These are phyloP conservation scores for Iris pallida DNA, from an alignment of 116 monocot genomes.

Conservation along the genomic window DNA sequence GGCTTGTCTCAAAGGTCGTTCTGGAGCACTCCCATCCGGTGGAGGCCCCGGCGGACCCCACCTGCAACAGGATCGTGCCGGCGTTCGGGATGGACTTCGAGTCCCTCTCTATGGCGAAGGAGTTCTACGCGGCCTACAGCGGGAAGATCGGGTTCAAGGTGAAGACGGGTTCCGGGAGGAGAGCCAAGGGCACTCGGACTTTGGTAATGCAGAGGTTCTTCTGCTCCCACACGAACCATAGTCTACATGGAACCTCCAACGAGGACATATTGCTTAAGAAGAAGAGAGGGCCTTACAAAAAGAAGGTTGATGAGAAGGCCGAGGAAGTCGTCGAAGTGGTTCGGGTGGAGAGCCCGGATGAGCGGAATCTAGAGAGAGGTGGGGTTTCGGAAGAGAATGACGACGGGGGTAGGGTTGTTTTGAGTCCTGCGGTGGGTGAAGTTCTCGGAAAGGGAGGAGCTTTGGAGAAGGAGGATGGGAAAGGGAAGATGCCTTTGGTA, in stretches of 20 bases:
- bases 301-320: slow-evolving; percentile 19
- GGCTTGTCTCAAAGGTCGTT: slow-evolving; percentile 39
- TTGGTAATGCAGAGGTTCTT: slow-evolving; percentile 51
- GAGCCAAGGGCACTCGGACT: slow-evolving; percentile 29
- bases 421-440: not conserved
- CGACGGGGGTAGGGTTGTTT: not conserved
- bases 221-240: slow-evolving; percentile 33
- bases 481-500: slow-evolving; percentile 17
- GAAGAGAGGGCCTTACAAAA: slow-evolving; percentile 33
- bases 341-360: slow-evolving; percentile 13
- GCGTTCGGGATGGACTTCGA: slow-evolving; percentile 48
- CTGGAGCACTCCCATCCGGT: slow-evolving; percentile 31
- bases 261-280: not conserved
- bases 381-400: slow-evolving; percentile 2
- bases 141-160: slow-evolving; percentile 36
- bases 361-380: slow-evolving; percentile 3
- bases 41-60: not conserved
- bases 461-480: slow-evolving; percentile 16
- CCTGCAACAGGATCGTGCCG: not conserved
- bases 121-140: slow-evolving; percentile 32
- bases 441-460: slow-evolving; percentile 1
- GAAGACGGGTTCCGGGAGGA: slow-evolving; percentile 37
- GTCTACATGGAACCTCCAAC: slow-evolving; percentile 4
- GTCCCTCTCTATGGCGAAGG: slow-evolving; percentile 39
- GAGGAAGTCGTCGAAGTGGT: slow-evolving; percentile 15